A percentile compares a stretch with the other conserved stretches of the same genome.
phyloP scores from a whole-genome alignment of 495 filamentous ascomycete genomes.

The Aspergillus hancockii region DNA sequence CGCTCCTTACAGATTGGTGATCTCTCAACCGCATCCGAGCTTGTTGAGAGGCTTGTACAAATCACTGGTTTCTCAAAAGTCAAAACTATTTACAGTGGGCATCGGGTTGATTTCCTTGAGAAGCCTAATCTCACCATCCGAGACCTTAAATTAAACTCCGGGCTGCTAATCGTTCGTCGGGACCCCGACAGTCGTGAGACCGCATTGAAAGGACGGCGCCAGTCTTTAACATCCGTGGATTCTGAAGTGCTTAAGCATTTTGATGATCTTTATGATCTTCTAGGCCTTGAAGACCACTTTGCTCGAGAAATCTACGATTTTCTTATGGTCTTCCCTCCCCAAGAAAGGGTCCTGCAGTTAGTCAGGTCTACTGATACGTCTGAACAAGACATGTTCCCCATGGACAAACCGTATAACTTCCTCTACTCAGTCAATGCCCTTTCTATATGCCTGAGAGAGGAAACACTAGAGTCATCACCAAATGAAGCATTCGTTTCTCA shows the following conservation, averaged over 20 bases:
- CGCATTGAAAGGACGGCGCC: slow-evolving; percentile 26
- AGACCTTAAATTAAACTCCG: slow-evolving; percentile 53
- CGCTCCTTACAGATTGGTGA: slow-evolving; percentile 61
- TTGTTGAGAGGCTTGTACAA: slow-evolving; percentile 62
- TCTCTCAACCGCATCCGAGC: slow-evolving; percentile 66
- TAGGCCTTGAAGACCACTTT: slow-evolving; percentile 72
- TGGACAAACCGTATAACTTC: slow-evolving; percentile 68
- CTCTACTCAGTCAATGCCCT: slow-evolving; percentile 74
- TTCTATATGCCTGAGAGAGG: slow-evolving; percentile 48
- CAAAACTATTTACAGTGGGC: slow-evolving; percentile 52
- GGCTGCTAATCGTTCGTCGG: slow-evolving; percentile 59
- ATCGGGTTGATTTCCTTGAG: slow-evolving; percentile 46
- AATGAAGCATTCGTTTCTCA: slow-evolving; percentile 43
- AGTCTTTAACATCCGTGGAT: slow-evolving; percentile 57
- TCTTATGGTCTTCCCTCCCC: slow-evolving; percentile 69
- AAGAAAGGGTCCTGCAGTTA: slow-evolving; percentile 58
- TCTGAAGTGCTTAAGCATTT: slow-evolving; percentile 81
- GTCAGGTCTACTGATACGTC: slow-evolving; percentile 55
- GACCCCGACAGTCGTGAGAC: slow-evolving; percentile 40
- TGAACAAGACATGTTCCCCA: slow-evolving; percentile 64
- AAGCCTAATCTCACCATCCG: slow-evolving; percentile 38
- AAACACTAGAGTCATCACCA: slow-evolving; percentile 38
- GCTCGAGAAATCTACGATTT: slow-evolving; percentile 77
- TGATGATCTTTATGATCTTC: slow-evolving; percentile 77
- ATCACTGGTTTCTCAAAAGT: slow-evolving; percentile 73